Evolutionary conservation across 1,139 yeast genomes (phyloP).

Genomic region (Pichia sp.): DNA sequence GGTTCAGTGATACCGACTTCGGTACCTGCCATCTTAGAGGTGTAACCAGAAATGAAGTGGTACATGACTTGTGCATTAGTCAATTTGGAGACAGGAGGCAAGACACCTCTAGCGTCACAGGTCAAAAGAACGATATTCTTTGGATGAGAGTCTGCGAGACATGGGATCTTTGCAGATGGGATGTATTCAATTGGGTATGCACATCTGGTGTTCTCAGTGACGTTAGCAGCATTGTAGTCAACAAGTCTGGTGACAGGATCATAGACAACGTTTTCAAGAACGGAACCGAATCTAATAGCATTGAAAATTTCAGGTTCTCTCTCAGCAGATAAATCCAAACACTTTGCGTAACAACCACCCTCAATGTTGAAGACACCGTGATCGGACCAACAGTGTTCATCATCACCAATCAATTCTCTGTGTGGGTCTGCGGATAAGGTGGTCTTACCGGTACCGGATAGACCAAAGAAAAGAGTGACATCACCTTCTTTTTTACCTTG

Average conservation of each 20-base stretch:
- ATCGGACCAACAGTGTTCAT: constrained; percentile 99
- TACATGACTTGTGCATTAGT: constrained; percentile 97
- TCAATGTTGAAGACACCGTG: constrained; percentile 98
- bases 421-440: constrained; percentile 95
- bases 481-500: constrained; percentile 68
- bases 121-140: constrained; percentile 87
- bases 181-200: constrained; percentile 97
- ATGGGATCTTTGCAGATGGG: constrained; percentile 94
- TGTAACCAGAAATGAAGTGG: constrained; percentile 97
- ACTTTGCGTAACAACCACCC: constrained; percentile 99
- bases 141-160: constrained; percentile 86
- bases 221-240: constrained; percentile 72
- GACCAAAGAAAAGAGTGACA: constrained; percentile 92
- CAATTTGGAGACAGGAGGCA: constrained; percentile 94
- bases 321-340: constrained; percentile 83
- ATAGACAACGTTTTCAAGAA: constrained; percentile 88
- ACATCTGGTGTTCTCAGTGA: constrained; percentile 97
- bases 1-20: constrained; percentile 99
- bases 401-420: constrained; percentile 94
- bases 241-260: constrained; percentile 75
- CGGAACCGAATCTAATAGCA: constrained; percentile 91
- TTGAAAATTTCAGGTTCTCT: constrained; percentile 97
- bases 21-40: constrained; percentile 99
- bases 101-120: constrained; percentile 97
- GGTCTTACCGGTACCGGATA: constrained; percentile 98